Percentiles rank a stretch among this genome's conserved stretches.
Evolutionary conservation across 140 eudicot species (phyloP).

Genomic region (Erigeron philadelphicus): DNA sequence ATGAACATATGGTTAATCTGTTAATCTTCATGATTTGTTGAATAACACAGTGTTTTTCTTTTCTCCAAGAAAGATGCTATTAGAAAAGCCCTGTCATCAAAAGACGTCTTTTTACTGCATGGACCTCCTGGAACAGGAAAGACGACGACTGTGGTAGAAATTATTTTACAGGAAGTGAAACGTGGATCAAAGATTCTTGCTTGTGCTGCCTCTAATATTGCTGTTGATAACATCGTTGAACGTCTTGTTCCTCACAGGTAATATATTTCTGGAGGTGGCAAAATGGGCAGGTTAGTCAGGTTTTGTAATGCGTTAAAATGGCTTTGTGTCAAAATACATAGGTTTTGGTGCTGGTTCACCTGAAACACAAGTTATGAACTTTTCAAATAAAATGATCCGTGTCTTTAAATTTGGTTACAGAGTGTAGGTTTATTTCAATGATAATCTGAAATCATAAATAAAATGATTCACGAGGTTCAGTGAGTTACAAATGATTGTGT

Average conservation of each 20-base stretch:
- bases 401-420: too few relatives aligned
- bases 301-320: too few relatives aligned
- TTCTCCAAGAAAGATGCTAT: conserved; percentile 80
- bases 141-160: conserved; percentile 93
- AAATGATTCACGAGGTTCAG: too few relatives aligned
- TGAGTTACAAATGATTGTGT: too few relatives aligned
- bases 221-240: conserved; percentile 97
- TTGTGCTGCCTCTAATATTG: conserved; percentile 98
- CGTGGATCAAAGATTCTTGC: conserved; percentile 98
- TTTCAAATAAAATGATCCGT: too few relatives aligned
- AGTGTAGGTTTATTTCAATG: too few relatives aligned
- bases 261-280: not conserved
- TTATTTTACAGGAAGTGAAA: conserved; percentile 89
- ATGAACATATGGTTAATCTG: not conserved
- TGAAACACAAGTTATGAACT: too few relatives aligned
- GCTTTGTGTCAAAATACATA: too few relatives aligned
- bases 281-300: too few relatives aligned
- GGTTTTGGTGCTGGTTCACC: too few relatives aligned
- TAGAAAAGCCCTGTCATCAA: conserved; percentile 80
- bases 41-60: conserved; percentile 18
- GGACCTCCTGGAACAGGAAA: conserved; percentile 99
- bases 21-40: not conserved
- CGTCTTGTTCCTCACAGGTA: conserved; percentile 94
- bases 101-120: conserved; percentile 84
- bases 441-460: too few relatives aligned